Conservation (phyloP, 176 grass and related monocot genomes). For the Bromus sterilis region DNA sequence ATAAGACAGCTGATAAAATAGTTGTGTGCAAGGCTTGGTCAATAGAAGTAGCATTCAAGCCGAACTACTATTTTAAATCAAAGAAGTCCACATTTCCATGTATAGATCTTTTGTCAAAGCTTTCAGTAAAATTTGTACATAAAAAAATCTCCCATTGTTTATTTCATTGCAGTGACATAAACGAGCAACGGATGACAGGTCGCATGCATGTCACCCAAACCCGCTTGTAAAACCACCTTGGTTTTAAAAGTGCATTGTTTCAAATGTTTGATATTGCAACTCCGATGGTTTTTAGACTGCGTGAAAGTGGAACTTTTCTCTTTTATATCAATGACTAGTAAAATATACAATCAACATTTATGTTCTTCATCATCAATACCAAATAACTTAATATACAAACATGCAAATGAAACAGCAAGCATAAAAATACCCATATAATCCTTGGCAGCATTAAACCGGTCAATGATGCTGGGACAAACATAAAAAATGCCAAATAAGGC, state of each 20-base stretch:
- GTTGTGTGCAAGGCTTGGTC: not conserved
- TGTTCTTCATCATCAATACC: not conserved
- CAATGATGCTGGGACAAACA: constrained; percentile 88
- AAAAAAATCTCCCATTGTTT: not conserved
- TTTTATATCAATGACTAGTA: not conserved
- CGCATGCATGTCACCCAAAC: not conserved
- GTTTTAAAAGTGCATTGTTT: not conserved
- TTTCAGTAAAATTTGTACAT: not conserved
- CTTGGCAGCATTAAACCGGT: constrained; percentile 74
- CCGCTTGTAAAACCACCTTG: not conserved
- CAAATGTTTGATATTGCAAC: not conserved
- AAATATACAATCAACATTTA: not conserved
- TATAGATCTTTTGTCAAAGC: not conserved
- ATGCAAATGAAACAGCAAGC: not conserved
- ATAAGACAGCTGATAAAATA: not conserved
- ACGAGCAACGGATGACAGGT: not conserved
- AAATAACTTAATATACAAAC: not conserved
- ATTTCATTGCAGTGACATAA: not conserved
- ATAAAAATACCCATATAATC: constrained; percentile 58
- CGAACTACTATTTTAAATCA: not conserved
- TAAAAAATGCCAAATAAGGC: constrained; percentile 84
- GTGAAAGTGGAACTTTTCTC: not conserved
- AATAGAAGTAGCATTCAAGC: not conserved
- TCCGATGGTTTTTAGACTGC: not conserved
- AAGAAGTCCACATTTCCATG: not conserved